A percentile compares a stretch with the other conserved stretches of the same genome.
These are phyloP conservation scores for Plasmodiophora brassicae DNA, from an alignment of 208 protist species.

Conservation along the genomic window DNA sequence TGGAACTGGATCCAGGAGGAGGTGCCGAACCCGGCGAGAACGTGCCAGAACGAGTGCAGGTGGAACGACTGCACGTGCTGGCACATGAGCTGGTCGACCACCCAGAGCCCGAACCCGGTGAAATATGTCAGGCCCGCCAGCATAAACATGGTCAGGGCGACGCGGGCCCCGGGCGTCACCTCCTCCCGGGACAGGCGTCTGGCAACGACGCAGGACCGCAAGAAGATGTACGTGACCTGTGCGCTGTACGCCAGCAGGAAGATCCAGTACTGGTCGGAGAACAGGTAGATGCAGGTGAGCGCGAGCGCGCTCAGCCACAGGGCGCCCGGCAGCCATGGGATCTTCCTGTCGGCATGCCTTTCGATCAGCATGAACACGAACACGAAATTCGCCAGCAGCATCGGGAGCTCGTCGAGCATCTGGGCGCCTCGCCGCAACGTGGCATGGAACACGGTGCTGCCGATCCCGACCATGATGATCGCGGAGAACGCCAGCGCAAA, in stretches of 20 bases:
- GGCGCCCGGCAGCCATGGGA: background rate
- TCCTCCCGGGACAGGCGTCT: too few species aligned
- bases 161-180: too few species aligned
- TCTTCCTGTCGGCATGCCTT: background rate
- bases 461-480: conserved; percentile 33
- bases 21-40: background rate
- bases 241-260: background rate
- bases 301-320: background rate
- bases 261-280: background rate
- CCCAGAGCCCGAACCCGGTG: background rate
- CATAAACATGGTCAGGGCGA: too few species aligned
- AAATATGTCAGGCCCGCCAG: background rate
- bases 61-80: conserved; percentile 16
- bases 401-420: conserved; percentile 43
- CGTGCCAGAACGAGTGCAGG: conserved; percentile 34
- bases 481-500: background rate
- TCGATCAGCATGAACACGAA: conserved; percentile 22
- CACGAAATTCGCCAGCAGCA: conserved; percentile 8
- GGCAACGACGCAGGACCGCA: too few species aligned
- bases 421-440: conserved; percentile 39
- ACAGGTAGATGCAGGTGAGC: background rate
- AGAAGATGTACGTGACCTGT: background rate
- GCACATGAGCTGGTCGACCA: conserved; percentile 7
- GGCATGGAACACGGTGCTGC: conserved; percentile 39
- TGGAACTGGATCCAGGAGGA: conserved; percentile 29